These are phyloP conservation scores for Russula ochroleuca DNA, from an alignment of 768 basidiomycete genomes.

Conservation along the genomic window DNA sequence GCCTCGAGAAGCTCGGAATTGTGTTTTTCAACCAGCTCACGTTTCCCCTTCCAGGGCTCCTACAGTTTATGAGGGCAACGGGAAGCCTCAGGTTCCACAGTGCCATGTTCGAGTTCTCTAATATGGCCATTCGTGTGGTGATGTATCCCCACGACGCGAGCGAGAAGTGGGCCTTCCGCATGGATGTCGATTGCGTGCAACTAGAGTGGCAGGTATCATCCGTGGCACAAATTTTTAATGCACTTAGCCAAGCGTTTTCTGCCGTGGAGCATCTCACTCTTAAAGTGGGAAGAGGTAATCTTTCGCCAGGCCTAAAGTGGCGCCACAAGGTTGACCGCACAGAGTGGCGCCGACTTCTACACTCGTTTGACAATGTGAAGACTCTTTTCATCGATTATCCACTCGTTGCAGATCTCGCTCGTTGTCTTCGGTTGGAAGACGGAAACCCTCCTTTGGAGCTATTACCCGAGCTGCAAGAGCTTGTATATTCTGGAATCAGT, in stretches of 20 bases:
- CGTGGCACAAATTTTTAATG: background rate
- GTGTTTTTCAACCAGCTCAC: background rate
- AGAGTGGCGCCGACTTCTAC: background rate
- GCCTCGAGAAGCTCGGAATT: background rate
- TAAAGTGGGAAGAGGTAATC: background rate
- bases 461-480: background rate
- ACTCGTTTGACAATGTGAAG: background rate
- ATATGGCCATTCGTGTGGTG: background rate
- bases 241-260: background rate
- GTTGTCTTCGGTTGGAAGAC: background rate
- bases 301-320: background rate
- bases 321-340: background rate
- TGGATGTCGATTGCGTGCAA: background rate
- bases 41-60: background rate
- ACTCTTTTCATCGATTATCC: background rate
- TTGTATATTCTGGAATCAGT: background rate
- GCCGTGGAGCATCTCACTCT: background rate
- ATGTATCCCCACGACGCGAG: background rate
- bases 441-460: background rate
- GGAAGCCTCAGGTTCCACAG: background rate
- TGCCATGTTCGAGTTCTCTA: background rate
- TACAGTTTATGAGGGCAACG: background rate
- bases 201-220: background rate
- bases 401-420: background rate
- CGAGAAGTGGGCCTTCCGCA: background rate